Conservation (phyloP, 2,329 filamentous ascomycete genomes). For the Thermoascus crustaceus region DNA sequence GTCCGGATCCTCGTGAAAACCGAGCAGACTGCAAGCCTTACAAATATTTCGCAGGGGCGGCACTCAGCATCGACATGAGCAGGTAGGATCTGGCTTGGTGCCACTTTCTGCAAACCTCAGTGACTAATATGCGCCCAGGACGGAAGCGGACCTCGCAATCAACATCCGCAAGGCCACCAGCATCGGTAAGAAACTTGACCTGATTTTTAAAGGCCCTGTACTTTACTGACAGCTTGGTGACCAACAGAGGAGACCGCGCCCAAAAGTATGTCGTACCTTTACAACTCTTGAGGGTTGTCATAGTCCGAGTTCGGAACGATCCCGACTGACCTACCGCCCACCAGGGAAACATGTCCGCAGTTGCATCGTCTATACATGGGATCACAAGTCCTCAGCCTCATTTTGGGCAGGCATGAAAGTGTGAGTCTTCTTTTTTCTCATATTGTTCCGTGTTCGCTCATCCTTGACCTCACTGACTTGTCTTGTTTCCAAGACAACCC, state of each 20-base stretch:
- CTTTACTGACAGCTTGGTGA: constrained; percentile 11
- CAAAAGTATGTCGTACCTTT: constrained; percentile 45
- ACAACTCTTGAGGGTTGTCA: constrained; percentile 4
- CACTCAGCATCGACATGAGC: constrained; percentile 46
- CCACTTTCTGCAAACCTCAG: not conserved
- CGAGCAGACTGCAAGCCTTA: not conserved
- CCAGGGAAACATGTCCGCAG: constrained; percentile 87
- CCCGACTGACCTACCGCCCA: constrained; percentile 4
- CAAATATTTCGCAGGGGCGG: not conserved
- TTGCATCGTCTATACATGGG: constrained; percentile 98
- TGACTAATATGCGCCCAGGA: constrained; percentile 29
- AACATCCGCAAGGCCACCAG: constrained; percentile 62
- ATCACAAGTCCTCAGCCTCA: constrained; percentile 87
- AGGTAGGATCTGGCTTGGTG: constrained; percentile 39
- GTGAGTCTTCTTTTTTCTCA: constrained; percentile 46
- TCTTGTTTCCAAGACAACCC: constrained; percentile 59
- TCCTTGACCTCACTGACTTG: constrained; percentile 4
- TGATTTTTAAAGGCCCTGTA: constrained; percentile 2
- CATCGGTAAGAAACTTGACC: constrained; percentile 46
- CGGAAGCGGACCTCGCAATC: constrained; percentile 56
- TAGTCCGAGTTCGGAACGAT: not conserved
- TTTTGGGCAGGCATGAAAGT: constrained; percentile 99
- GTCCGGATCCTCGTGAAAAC: not conserved
- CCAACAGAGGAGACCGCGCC: constrained; percentile 55
- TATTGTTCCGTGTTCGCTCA: constrained; percentile 1